Base-by-base conservation (phyloP, 805 yeast species). In the Barnettozyma salicaria region DNA sequence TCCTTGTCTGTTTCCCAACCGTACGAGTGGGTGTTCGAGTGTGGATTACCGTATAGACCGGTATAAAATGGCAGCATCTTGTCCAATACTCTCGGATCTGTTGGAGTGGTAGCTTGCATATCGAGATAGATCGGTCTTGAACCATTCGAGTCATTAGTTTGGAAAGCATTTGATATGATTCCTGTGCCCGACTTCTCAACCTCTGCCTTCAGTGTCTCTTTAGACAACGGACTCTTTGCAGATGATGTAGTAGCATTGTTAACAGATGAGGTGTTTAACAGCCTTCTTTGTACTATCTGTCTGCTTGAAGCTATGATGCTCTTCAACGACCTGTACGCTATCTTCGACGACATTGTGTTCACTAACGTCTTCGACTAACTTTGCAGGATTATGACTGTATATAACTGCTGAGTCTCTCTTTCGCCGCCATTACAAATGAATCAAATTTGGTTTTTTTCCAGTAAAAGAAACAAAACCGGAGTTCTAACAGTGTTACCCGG, bases 1-100 rank as follows among this genome's bases (percentile, higher is more conserved):
- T 81, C 96, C 45, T 74, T 75, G 41, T 90, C 96, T 4, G 98
- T 85, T 65, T 92, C 99, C 99, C 99, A 92, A 24, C 99, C 99
- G 59, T 90, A 92, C 6, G 95, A 75, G 58, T 92, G 99, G 2
- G 98, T 92, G 41, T 92, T 78, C 6, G 96, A 87, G 63, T 92
- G 99, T 17, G 99, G 99, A 60, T 92, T 92, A 44, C 99, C 99
- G 58, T 87, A 92, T 40, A 86, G 69, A 4, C 97, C 97, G 3
- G 97, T 90, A 60, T 76, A 83, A 56, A 80, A 87, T 50, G 74
- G 76, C 49, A 86, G 59, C 95, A 86, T 87, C 49, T 78, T 80
- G 57, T 86, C 96, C 49, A 92, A 64, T 8, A 92, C 99, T 39
- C 99, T 72, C 22, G 98, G 98, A 58, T 92, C 99, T 2, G 92